phyloP scores from a whole-genome alignment of 768 basidiomycete genomes.

The Cubamyces sp. region DNA sequence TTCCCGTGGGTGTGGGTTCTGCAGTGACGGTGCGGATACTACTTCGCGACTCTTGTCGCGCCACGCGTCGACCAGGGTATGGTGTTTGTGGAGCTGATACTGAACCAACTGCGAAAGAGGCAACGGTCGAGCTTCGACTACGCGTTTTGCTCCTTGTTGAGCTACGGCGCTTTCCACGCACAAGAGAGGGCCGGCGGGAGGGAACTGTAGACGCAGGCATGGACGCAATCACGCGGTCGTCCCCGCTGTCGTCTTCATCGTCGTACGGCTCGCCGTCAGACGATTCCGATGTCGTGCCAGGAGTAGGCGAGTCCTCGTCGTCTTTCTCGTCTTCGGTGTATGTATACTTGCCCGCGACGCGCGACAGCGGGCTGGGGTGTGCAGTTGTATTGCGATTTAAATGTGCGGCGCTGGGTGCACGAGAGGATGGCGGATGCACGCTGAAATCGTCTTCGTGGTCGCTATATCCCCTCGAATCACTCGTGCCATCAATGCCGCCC shows the following conservation, averaged over 20 bases:
- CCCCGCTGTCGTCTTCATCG: conserved; percentile 8
- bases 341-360: conserved; percentile 51
- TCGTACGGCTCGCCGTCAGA: conserved; percentile 33
- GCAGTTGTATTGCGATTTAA: conserved; percentile 37
- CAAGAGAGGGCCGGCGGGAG: conserved; percentile 6
- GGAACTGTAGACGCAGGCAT: conserved; percentile 9
- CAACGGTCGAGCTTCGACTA: conserved; percentile 72
- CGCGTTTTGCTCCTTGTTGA: conserved; percentile 42
- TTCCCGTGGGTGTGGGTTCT: conserved; percentile 42
- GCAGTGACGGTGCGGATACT: conserved; percentile 76
- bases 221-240: conserved; percentile 35
- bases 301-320: conserved; percentile 54
- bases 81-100: conserved; percentile 30
- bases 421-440: conserved; percentile 39
- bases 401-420: conserved; percentile 41
- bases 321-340: conserved; percentile 61
- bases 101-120: conserved; percentile 49
- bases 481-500: conserved; percentile 31
- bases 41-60: conserved; percentile 59
- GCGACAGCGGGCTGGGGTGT: conserved; percentile 70
- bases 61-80: conserved; percentile 27
- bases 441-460: conserved; percentile 37
- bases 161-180: conserved; percentile 7
- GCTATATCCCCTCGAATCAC: conserved; percentile 37
- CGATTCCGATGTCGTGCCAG: conserved; percentile 61